Base-by-base conservation (phyloP, 345 rosid genomes). In the Angophora floribunda region DNA sequence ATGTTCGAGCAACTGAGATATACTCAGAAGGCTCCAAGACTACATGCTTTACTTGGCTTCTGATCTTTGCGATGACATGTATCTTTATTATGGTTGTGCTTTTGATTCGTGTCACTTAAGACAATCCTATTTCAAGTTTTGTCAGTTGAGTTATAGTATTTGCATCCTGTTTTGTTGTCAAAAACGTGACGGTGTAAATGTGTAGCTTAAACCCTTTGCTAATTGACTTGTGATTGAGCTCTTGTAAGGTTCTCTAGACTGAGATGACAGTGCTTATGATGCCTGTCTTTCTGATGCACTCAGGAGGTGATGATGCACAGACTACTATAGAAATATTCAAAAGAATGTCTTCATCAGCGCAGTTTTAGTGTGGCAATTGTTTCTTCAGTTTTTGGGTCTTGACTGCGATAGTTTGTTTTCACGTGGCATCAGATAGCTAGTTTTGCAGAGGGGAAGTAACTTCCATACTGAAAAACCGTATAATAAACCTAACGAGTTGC, bases 81-180 rank as follows among this genome's bases (percentile, higher is more conserved):
- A 88, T 96, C 53, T 97, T 97, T 89, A 87, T 97, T 88, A 96
- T 97, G 98, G 99, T 96, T 86, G 97, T 96, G 28, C 93, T 96
- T 57, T 91, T 97, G 49, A 96, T 97, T 88, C 97, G 98, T 26
- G 95, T 95, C 79, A 96, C 99, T 45, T 97, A 87, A 91, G 86
- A 32, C 13, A 70, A 70, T 70, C 45, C 80, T 32, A 36, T 70
- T 32, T 70, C 24, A 1, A 36, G 80, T 70, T 32, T 36, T 70
- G 80, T 70, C 45, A 2, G 80, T 67, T 67, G 80, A 32, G 7
- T 70, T 36, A 70, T 17, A 8, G 45, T 63, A n/a, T 36, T 16
- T 1, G 6, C 45, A 67, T 32, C 80, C 80, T 16, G 24, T 70
- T 17, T 32, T 67, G 80, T 70, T 32, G 80, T 32, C 21, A 12